Evolutionary conservation across 106 monocot genomes (phyloP).

Genomic region (Chionographis japonica): DNA sequence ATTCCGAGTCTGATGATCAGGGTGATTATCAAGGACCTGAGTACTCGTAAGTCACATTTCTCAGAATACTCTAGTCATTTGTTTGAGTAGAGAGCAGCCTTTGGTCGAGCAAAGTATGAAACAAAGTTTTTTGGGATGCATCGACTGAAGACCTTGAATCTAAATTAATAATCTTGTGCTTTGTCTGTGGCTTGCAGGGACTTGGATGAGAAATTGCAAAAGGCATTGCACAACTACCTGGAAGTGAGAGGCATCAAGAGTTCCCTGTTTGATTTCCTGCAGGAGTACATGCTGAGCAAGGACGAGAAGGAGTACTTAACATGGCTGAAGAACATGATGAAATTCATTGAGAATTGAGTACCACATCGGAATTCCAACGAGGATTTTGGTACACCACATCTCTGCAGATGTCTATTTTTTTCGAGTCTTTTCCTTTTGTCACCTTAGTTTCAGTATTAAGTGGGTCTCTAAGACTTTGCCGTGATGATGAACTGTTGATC

Average conservation of each 20-base stretch:
- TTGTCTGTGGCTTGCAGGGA: slow-evolving; percentile 34
- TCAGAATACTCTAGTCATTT: neutral
- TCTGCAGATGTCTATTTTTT: no score
- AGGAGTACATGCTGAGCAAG: slow-evolving; percentile 60
- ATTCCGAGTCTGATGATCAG: slow-evolving; percentile 30
- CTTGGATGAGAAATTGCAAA: slow-evolving; percentile 67
- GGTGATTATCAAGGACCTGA: slow-evolving; percentile 65
- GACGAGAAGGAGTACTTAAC: slow-evolving; percentile 54
- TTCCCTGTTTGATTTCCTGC: slow-evolving; percentile 41
- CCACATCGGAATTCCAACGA: neutral
- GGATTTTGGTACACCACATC: slow-evolving; percentile 1
- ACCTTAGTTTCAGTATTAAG: no score
- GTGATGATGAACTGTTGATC: no score
- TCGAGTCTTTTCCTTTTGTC: no score
- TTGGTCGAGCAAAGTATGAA: no score
- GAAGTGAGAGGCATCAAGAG: slow-evolving; percentile 46
- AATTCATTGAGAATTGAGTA: slow-evolving; percentile 45
- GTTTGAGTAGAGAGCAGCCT: neutral
- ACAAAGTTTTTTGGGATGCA: no score
- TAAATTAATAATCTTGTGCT: neutral
- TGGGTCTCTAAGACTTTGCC: no score
- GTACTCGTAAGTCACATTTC: slow-evolving; percentile 54
- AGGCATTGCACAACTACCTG: slow-evolving; percentile 48
- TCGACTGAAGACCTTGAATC: neutral
- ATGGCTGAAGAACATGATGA: slow-evolving; percentile 65